Evolutionary conservation across 1,284 basidiomycete genomes (phyloP).

Genomic region (Athelia sp.): DNA sequence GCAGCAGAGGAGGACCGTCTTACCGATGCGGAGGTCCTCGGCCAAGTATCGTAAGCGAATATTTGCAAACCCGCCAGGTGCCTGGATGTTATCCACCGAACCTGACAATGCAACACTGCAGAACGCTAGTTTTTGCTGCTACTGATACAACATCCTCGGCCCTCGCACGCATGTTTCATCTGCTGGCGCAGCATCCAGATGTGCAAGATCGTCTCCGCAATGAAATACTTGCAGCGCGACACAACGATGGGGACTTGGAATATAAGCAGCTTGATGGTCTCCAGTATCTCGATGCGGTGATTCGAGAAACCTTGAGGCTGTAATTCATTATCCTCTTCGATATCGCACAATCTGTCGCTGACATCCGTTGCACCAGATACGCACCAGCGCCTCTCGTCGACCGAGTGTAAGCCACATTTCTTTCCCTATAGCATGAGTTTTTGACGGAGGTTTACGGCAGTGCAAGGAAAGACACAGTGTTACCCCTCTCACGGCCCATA

Average conservation of each 20-base stretch:
- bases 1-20: constrained; percentile 27
- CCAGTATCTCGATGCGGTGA: constrained; percentile 39
- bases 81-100: background rate
- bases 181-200: constrained; percentile 24
- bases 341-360: no score
- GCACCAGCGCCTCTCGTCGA: constrained; percentile 4
- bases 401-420: constrained; percentile 2
- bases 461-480: constrained; percentile 14
- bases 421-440: constrained; percentile 3
- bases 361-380: background rate
- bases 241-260: constrained; percentile 18
- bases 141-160: constrained; percentile 38
- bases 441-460: constrained; percentile 15
- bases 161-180: constrained; percentile 31
- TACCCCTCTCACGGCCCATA: constrained; percentile 19
- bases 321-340: constrained; percentile 16
- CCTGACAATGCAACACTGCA: constrained; percentile 9
- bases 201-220: constrained; percentile 28
- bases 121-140: constrained; percentile 40
- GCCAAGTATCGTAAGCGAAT: constrained; percentile 39
- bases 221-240: constrained; percentile 24
- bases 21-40: constrained; percentile 36
- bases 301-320: constrained; percentile 43
- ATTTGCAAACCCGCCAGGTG: background rate
- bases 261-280: constrained; percentile 33